Base-by-base conservation (phyloP, 2,329 filamentous ascomycete species). In the Magnaporthiopsis incrustans region DNA sequence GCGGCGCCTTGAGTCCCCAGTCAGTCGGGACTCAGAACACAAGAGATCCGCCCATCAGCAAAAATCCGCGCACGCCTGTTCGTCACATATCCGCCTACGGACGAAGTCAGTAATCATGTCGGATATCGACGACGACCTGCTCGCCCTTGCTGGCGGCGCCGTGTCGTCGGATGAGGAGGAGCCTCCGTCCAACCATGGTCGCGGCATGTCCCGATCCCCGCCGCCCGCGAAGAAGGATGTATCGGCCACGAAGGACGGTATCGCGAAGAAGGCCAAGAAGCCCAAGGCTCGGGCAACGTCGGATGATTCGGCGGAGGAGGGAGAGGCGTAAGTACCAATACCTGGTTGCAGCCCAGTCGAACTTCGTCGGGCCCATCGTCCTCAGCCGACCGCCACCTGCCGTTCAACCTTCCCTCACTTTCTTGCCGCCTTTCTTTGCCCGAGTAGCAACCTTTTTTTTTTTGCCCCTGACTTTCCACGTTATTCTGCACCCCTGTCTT, bases 111-210 rank as follows among this genome's bases (percentile, higher is more conserved):
- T n/a, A 14, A 82, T 68, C 71, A 96, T 97, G 92, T 89, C 91
- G 64, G 91, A 94, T 73, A 85, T 97, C 69, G 94, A 98, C 74
- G 92, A 94, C 71, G 94, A 97, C 79, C 88, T 98, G 69, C 89
- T 98, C 68, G 93, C 91, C 72, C 87, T 98, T 68, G 95, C 93
- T 64, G 95, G 92, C 71, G 92, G 91, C 69, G 89, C 85, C 66
- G 82, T 82, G 66, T 83, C 80, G 63, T 85, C 85, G 65, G 85
- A 82, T 71, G 85, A 85, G 70, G 85, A 85, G 76, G 83, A 79
- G 64, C 80, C 76, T 74, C 75, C 77, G 76, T 78, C 79, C 72
- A 79, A 80, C 70, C 77, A 77, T 70, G 81, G 84, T 75, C 78
- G 85, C 71, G 79, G 82, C 68, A 81, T 77, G 53, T 83, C 85